These are phyloP conservation scores for Amauroascus verrucosus DNA, from an alignment of 2,329 filamentous ascomycete genomes.

Conservation along the genomic window DNA sequence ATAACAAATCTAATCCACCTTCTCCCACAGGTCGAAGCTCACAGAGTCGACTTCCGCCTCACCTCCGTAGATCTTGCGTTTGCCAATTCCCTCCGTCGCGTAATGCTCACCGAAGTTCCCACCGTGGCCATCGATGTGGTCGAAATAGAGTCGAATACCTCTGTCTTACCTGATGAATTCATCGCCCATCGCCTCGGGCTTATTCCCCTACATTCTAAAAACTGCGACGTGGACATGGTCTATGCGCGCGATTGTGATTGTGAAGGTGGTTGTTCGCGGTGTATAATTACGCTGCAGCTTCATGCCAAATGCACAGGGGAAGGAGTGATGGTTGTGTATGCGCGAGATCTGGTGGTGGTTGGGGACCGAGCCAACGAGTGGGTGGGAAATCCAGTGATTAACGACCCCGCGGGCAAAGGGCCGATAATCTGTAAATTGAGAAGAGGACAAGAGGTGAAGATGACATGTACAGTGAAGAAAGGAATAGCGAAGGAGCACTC, in stretches of 20 bases:
- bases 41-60: conserved; percentile 84
- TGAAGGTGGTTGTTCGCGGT: conserved; percentile 87
- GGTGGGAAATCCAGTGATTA: conserved; percentile 73
- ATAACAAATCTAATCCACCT: neutral
- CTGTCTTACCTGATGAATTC: conserved; percentile 95
- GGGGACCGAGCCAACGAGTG: conserved; percentile 59
- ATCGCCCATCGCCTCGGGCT: conserved; percentile 81
- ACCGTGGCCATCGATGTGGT: conserved; percentile 90
- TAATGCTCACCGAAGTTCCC: conserved; percentile 86
- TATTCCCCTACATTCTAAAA: conserved; percentile 84
- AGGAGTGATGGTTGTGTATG: conserved; percentile 88
- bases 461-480: conserved; percentile 93
- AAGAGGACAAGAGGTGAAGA: conserved; percentile 76
- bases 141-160: conserved; percentile 92
- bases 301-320: conserved; percentile 78
- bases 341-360: conserved; percentile 70
- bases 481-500: conserved; percentile 98
- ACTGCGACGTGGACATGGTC: conserved; percentile 65
- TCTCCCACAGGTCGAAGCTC: conserved; percentile 57
- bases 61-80: conserved; percentile 82
- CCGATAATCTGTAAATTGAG: conserved; percentile 83
- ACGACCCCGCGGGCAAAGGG: conserved; percentile 69
- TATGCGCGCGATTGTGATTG: conserved; percentile 95
- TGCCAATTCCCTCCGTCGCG: conserved; percentile 94
- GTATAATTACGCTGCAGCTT: conserved; percentile 73